Evolutionary conservation across 208 protist species (phyloP).

Genomic region (Wallacemonas collosoma): DNA sequence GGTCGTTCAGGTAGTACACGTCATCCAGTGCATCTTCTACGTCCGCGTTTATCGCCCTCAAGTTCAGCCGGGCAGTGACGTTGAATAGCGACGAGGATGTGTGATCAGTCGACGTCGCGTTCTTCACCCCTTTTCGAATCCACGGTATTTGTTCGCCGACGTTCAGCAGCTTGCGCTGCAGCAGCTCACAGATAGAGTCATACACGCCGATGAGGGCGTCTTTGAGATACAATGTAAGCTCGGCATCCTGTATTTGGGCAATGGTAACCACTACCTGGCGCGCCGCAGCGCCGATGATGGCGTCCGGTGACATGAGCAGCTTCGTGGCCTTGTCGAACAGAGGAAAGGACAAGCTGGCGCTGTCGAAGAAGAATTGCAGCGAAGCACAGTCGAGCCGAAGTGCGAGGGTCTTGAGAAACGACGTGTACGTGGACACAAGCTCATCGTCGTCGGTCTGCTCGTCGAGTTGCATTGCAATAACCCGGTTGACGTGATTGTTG

Average conservation of each 20-base stretch:
- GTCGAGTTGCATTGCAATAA: slow-evolving; percentile 77
- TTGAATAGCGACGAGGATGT: neutral
- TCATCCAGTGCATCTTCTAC: slow-evolving; percentile 87
- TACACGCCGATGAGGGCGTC: slow-evolving; percentile 50
- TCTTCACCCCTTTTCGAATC: neutral
- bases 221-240: slow-evolving; percentile 48
- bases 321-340: slow-evolving; percentile 70
- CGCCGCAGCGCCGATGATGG: slow-evolving; percentile 80
- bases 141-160: slow-evolving; percentile 41
- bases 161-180: slow-evolving; percentile 34
- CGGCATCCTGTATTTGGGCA: slow-evolving; percentile 57
- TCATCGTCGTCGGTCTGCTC: slow-evolving; percentile 71
- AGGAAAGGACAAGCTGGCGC: slow-evolving; percentile 56
- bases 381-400: slow-evolving; percentile 75
- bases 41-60: slow-evolving; percentile 20
- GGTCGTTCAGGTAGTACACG: slow-evolving; percentile 83
- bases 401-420: slow-evolving; percentile 85
- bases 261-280: slow-evolving; percentile 81
- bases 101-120: neutral
- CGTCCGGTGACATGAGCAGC: slow-evolving; percentile 50
- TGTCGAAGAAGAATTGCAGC: slow-evolving; percentile 87
- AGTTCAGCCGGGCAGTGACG: neutral
- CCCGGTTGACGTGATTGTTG: slow-evolving; percentile 88
- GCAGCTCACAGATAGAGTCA: slow-evolving; percentile 26
- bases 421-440: slow-evolving; percentile 77